A percentile compares a stretch with the other conserved stretches of the same genome.
Evolutionary conservation across 345 rosid genomes (phyloP).

Genomic region (Eucalyptus regnans): DNA sequence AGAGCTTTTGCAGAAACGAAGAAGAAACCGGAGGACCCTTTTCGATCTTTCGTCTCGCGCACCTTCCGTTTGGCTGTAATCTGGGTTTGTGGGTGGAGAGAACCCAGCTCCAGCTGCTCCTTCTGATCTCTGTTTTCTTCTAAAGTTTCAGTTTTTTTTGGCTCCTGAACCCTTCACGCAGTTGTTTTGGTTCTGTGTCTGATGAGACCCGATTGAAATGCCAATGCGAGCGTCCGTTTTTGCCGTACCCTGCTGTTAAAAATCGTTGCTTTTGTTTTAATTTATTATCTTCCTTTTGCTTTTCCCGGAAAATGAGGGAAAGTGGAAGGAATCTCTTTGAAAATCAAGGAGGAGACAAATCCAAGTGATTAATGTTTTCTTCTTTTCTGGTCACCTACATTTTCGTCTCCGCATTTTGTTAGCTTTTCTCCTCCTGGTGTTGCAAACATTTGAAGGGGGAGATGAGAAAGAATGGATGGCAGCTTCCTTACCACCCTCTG

Average conservation of each 20-base stretch:
- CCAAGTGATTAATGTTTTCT: neutral
- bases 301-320: slow-evolving; percentile 40
- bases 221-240: slow-evolving; percentile 12
- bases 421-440: slow-evolving; percentile 7
- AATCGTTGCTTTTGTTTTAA: slow-evolving; percentile 3
- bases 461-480: slow-evolving; percentile 99
- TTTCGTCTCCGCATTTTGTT: neutral
- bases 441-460: slow-evolving; percentile 23
- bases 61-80: neutral
- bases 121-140: neutral
- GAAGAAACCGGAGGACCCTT: neutral
- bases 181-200: neutral
- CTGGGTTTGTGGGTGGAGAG: neutral
- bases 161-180: neutral
- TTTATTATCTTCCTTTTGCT: neutral
- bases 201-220: slow-evolving; percentile 2
- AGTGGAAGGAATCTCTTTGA: slow-evolving; percentile 1
- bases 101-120: neutral
- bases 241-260: neutral
- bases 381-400: neutral
- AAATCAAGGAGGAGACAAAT: neutral
- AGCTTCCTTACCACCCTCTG: slow-evolving; percentile 97
- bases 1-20: neutral
- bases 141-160: slow-evolving; percentile 32
- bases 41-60: neutral